phyloP scores from a whole-genome alignment of 1,139 yeast genomes.

The Blastobotrys elegans region DNA sequence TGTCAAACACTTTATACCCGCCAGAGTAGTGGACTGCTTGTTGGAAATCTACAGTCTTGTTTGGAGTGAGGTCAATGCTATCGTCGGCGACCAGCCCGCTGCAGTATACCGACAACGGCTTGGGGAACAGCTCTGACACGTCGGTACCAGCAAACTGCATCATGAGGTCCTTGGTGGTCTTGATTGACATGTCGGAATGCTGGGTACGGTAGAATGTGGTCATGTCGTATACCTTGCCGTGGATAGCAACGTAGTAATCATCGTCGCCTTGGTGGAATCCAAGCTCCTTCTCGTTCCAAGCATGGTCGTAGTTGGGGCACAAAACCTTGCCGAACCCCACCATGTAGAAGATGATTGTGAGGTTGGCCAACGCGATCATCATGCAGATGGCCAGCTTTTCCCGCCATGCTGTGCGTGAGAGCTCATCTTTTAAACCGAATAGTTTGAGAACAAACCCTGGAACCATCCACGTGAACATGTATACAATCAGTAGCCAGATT shows the following conservation, averaged over 20 bases:
- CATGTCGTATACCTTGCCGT: conserved; percentile 36
- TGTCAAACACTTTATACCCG: conserved; percentile 20
- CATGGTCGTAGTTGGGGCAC: conserved; percentile 36
- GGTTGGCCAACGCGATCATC: conserved; percentile 31
- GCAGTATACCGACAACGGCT: conserved; percentile 35
- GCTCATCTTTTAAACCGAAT: conserved; percentile 30
- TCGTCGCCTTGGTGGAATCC: conserved; percentile 29
- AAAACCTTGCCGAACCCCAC: conserved; percentile 32
- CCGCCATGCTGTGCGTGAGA: conserved; percentile 36
- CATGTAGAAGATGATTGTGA: conserved; percentile 36
- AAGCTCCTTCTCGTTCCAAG: conserved; percentile 35
- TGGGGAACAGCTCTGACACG: conserved; percentile 34
- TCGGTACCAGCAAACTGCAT: conserved; percentile 35
- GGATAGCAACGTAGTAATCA: conserved; percentile 34
- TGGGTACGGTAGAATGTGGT: conserved; percentile 34
- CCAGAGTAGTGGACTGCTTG: conserved; percentile 34
- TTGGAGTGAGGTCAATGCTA: conserved; percentile 26
- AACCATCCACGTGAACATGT: conserved; percentile 35
- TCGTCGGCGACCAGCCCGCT: conserved; percentile 32
- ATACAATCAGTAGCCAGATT: conserved; percentile 32
- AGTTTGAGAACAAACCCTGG: conserved; percentile 30
- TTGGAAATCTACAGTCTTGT: conserved; percentile 26
- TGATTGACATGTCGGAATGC: conserved; percentile 34
- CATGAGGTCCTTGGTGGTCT: conserved; percentile 29
- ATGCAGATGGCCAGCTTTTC: conserved; percentile 34